Evolutionary conservation across 164 flowering plant species (phyloP), one percentile per base, ranked within the genome.

Genomic region (Stephania yunnanensis): DNA sequence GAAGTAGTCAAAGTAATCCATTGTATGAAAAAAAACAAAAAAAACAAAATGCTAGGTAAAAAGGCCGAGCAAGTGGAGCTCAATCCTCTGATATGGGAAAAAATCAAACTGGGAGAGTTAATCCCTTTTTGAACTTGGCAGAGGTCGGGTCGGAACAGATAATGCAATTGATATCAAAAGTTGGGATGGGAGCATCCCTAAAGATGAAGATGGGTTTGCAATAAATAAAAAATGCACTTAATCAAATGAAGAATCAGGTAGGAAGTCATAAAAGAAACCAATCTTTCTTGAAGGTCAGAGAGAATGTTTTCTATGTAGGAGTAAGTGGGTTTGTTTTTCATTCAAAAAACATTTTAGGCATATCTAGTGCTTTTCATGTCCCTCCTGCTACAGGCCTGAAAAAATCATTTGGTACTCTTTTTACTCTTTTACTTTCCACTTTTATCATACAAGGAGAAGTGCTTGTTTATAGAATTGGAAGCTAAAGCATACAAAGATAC

Each of bases 381-480:
- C 4, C 42, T 69, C 12, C 55, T 55, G 71, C 50, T 44, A 70
- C 55, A 70, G n/a, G 53, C 71, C 71, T 70, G 55, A 70, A 70
- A 58, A 36, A 70, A 70, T 45, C 46, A 70, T 70, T 70, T 53
- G 20, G 20, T 70, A 17, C 53, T 29, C 53, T 29, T 70, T 70
- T 50, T 45, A 25, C 72, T 70, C 25, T 45, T 45, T 45, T 45
- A n/a, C 29, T 46, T 70, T 45, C 25, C 22, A 46, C 20, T 70
- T 44, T 44, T n/a, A 15, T 58, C 64, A 50, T 50, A 50, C 55
- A 50, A 50, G 55, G 53, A 48, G 10, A 50, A 50, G 55, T 50
- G 12, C 15, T 50, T 50, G 55, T 50, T 50, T 50, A 50, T 9
- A 50, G 12, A 2, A 44, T 69, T 11, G 17, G 50, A 36, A 67